These are phyloP conservation scores for Pestalotiopsis sp. DNA, from an alignment of 2,329 filamentous ascomycete genomes.

Conservation along the genomic window DNA sequence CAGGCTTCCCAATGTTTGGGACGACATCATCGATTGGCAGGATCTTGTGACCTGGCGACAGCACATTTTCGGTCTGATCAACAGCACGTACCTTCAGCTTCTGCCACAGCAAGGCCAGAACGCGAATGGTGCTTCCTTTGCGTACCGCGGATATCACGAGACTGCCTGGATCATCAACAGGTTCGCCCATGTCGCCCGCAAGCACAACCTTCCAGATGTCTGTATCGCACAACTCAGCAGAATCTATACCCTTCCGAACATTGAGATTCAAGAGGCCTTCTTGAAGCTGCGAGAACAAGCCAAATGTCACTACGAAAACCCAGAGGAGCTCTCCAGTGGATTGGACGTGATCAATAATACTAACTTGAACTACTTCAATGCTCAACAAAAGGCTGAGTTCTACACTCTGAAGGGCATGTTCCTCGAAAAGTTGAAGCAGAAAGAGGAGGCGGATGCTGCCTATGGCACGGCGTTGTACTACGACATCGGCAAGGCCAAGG, in stretches of 20 bases:
- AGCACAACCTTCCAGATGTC: constrained; percentile 94
- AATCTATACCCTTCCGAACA: constrained; percentile 98
- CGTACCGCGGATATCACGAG: constrained; percentile 96
- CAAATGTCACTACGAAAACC: constrained; percentile 97
- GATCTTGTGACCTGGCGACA: constrained; percentile 99
- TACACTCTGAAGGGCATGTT: constrained; percentile 99
- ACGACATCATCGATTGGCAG: constrained; percentile 99
- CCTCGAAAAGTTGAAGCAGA: constrained; percentile 87
- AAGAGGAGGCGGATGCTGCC: constrained; percentile 87
- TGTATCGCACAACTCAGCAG: constrained; percentile 96
- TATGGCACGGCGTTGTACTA: constrained; percentile 96
- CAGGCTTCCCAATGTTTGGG: constrained; percentile 94
- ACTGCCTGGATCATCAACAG: constrained; percentile 99
- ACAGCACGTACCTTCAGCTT: constrained; percentile 85
- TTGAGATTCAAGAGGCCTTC: constrained; percentile 99
- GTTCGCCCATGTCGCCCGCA: constrained; percentile 95
- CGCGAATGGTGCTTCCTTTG: constrained; percentile 87
- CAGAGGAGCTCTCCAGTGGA: constrained; percentile 86
- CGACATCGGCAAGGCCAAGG: constrained; percentile 92
- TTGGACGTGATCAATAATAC: constrained; percentile 99
- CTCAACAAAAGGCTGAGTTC: constrained; percentile 96
- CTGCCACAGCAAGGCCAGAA: constrained; percentile 80
- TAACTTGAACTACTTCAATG: constrained; percentile 96
- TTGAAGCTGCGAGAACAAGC: constrained; percentile 97
- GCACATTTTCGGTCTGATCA: constrained; percentile 98